Conservation (phyloP, 2,329 filamentous ascomycete species). For the Alternaria arbusti region DNA sequence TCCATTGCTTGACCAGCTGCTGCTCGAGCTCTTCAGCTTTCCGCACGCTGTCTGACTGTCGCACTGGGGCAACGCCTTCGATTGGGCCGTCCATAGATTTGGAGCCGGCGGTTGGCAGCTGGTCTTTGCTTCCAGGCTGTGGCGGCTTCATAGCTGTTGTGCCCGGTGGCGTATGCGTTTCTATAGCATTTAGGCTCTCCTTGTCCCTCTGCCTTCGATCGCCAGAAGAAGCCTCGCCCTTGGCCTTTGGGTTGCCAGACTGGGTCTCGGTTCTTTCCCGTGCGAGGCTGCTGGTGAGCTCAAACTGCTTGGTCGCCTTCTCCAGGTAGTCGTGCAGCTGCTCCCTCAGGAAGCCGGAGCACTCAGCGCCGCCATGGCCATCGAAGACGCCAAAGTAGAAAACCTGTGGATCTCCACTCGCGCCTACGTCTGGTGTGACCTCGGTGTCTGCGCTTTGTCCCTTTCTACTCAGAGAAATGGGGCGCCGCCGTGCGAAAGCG, state of each 20-base stretch:
- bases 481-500: conserved; percentile 84
- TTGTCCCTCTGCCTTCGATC: conserved; percentile 38
- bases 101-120: conserved; percentile 33
- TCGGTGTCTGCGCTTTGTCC: conserved; percentile 53
- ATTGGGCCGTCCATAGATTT: conserved; percentile 30
- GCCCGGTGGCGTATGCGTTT: conserved; percentile 56
- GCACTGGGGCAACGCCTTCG: conserved; percentile 37
- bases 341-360: conserved; percentile 84
- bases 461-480: conserved; percentile 64
- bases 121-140: conserved; percentile 23
- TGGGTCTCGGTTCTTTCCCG: conserved; percentile 26
- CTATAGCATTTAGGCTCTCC: conserved; percentile 52
- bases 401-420: conserved; percentile 88
- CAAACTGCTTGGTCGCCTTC: conserved; percentile 76
- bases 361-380: conserved; percentile 89
- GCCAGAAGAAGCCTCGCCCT: conserved; percentile 25
- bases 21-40: conserved; percentile 73
- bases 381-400: conserved; percentile 99
- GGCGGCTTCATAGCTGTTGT: conserved; percentile 51
- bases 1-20: conserved; percentile 77
- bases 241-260: conserved; percentile 34
- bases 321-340: conserved; percentile 90
- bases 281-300: conserved; percentile 75
- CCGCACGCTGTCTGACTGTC: conserved; percentile 56
- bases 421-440: conserved; percentile 74